A percentile compares a stretch with the other conserved stretches of the same genome.
Evolutionary conservation across 2,329 filamentous ascomycete species (phyloP).

Genomic region (Beauveria asiatica): DNA sequence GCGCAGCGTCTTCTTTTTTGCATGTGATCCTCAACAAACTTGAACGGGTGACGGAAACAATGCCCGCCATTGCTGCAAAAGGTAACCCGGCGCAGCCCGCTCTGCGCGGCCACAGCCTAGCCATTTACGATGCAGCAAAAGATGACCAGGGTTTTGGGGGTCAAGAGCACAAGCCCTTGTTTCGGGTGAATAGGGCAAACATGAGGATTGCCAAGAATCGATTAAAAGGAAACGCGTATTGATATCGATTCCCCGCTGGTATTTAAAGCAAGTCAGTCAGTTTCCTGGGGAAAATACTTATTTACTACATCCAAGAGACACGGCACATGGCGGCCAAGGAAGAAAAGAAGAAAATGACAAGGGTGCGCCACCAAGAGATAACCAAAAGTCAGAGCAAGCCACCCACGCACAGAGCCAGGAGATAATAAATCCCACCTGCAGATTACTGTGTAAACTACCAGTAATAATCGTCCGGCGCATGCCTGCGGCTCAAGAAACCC

Average conservation of each 20-base stretch:
- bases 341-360: background rate
- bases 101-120: background rate
- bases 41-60: too few relatives aligned
- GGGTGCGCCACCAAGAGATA: background rate
- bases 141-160: too few relatives aligned
- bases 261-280: too few relatives aligned
- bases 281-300: too few relatives aligned
- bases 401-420: background rate
- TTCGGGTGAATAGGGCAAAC: too few relatives aligned
- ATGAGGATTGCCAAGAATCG: too few relatives aligned
- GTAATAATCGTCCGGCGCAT: background rate
- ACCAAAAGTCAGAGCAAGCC: too few relatives aligned
- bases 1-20: background rate
- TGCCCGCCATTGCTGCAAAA: background rate
- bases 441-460: background rate
- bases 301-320: background rate
- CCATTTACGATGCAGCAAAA: too few relatives aligned
- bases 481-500: background rate
- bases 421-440: background rate
- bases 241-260: too few relatives aligned
- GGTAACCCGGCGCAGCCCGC: background rate
- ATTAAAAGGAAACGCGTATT: background rate
- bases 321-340: background rate
- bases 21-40: constrained; percentile 12
- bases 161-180: too few relatives aligned